phyloP scores from a whole-genome alignment of 2,329 filamentous ascomycete species.

The Diaporthe eres region DNA sequence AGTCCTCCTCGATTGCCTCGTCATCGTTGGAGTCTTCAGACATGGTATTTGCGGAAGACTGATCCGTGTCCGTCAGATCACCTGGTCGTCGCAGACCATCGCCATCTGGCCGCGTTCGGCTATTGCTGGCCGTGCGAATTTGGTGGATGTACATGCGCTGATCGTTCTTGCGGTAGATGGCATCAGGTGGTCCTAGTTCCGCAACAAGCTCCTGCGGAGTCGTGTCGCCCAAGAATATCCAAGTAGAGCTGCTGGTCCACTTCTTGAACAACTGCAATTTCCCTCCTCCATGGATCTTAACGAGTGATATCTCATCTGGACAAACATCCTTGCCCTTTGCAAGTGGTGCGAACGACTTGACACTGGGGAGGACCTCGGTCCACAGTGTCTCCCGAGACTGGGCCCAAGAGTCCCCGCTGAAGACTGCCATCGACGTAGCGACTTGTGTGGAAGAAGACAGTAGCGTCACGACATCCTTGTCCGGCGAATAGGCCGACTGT shows the following conservation, averaged over 20 bases:
- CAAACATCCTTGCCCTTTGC: constrained; percentile 82
- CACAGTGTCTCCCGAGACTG: constrained; percentile 84
- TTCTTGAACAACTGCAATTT: constrained; percentile 83
- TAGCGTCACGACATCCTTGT: constrained; percentile 86
- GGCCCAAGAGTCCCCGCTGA: constrained; percentile 91
- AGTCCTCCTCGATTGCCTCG: constrained; percentile 70
- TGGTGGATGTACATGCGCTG: constrained; percentile 90
- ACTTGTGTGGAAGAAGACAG: constrained; percentile 84
- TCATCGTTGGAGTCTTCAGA: constrained; percentile 78
- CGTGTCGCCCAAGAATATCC: constrained; percentile 85
- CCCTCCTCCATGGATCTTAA: constrained; percentile 84
- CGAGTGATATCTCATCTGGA: constrained; percentile 89
- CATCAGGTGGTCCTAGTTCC: constrained; percentile 92
- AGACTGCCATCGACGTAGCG: constrained; percentile 91
- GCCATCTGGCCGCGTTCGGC: constrained; percentile 61
- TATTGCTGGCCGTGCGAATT: constrained; percentile 67
- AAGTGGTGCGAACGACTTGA: constrained; percentile 78
- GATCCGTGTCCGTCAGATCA: constrained; percentile 79
- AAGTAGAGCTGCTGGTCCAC: constrained; percentile 75
- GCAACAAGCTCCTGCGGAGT: constrained; percentile 92
- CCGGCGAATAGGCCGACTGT: constrained; percentile 79
- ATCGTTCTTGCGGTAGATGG: constrained; percentile 93
- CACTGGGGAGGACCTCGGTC: constrained; percentile 79
- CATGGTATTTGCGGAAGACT: constrained; percentile 79
- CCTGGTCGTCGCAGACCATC: constrained; percentile 63